Percentiles rank a stretch among this genome's conserved stretches.
phyloP scores from a whole-genome alignment of 202 grass and related monocot species.

The Zoysia matrella region DNA sequence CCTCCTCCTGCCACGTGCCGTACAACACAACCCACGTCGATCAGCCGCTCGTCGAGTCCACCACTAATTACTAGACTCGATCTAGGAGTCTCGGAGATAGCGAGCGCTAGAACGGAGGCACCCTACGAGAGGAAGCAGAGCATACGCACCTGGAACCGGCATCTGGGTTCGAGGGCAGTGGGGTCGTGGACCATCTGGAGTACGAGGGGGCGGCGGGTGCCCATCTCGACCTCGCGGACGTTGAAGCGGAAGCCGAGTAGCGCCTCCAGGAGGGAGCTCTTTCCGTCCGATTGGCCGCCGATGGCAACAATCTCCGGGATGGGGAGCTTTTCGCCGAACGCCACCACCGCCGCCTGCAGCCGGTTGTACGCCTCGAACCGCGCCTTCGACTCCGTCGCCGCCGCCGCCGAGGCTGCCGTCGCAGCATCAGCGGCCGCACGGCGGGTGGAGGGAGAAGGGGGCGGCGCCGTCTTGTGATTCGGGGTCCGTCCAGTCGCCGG shows the following conservation, averaged over 20 bases:
- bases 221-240: conserved; percentile 97
- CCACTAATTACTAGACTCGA: conserved; percentile 13
- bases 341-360: conserved; percentile 88
- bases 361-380: conserved; percentile 99
- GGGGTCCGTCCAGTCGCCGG: conserved; percentile 58
- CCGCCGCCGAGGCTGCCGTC: conserved; percentile 29
- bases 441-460: conserved; percentile 48
- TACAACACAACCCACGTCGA: conserved; percentile 8
- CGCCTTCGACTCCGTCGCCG: conserved; percentile 62
- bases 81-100: neutral
- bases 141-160: conserved; percentile 81
- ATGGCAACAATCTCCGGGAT: conserved; percentile 94
- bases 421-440: conserved; percentile 38
- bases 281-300: conserved; percentile 85
- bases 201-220: conserved; percentile 87
- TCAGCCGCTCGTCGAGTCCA: conserved; percentile 29
- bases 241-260: conserved; percentile 97
- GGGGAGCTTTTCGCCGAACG: conserved; percentile 93
- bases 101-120: neutral
- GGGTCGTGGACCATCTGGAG: conserved; percentile 98
- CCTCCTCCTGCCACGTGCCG: conserved; percentile 73
- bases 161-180: conserved; percentile 84
- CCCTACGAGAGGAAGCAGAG: conserved; percentile 9
- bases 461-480: conserved; percentile 48
- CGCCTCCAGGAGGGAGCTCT: conserved; percentile 91